Percentiles rank a stretch among this genome's conserved stretches.
Conservation (phyloP, 2,329 filamentous ascomycete species). For the Sordariomycetes sp. region DNA sequence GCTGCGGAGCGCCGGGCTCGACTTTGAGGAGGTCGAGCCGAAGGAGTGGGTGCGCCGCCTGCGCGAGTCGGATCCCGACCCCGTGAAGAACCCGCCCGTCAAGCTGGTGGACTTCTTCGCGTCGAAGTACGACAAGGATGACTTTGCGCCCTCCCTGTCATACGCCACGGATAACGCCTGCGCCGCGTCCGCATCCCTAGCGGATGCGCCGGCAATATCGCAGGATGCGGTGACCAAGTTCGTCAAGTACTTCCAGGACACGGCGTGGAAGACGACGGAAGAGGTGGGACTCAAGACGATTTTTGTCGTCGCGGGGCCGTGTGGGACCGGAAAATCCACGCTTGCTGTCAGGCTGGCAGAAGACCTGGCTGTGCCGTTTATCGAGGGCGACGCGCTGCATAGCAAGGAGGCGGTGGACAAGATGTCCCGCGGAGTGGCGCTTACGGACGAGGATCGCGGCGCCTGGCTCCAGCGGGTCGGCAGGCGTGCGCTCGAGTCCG, state of each 20-base stretch:
- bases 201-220: constrained; percentile 20
- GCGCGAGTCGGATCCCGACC: constrained; percentile 29
- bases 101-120: constrained; percentile 43
- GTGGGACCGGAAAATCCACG: constrained; percentile 28
- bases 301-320: constrained; percentile 25
- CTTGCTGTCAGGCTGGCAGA: constrained; percentile 18
- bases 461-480: constrained; percentile 18
- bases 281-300: constrained; percentile 18
- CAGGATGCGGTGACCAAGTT: constrained; percentile 25
- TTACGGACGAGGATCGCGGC: constrained; percentile 20
- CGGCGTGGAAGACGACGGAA: constrained; percentile 24
- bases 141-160: constrained; percentile 30
- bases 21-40: constrained; percentile 31
- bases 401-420: constrained; percentile 17
- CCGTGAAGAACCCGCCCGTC: constrained; percentile 35
- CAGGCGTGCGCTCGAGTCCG: constrained; percentile 11
- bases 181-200: constrained; percentile 33
- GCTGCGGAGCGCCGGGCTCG: constrained; percentile 28
- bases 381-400: constrained; percentile 29
- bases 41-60: constrained; percentile 32
- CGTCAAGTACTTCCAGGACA: constrained; percentile 18
- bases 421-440: constrained; percentile 17
- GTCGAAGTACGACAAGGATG: constrained; percentile 15
- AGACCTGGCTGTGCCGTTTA: constrained; percentile 18
- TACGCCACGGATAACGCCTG: constrained; percentile 26